These are phyloP conservation scores for Coemansia sp. DNA, from an alignment of 192 early-diverging fungal species.

Conservation along the genomic window DNA sequence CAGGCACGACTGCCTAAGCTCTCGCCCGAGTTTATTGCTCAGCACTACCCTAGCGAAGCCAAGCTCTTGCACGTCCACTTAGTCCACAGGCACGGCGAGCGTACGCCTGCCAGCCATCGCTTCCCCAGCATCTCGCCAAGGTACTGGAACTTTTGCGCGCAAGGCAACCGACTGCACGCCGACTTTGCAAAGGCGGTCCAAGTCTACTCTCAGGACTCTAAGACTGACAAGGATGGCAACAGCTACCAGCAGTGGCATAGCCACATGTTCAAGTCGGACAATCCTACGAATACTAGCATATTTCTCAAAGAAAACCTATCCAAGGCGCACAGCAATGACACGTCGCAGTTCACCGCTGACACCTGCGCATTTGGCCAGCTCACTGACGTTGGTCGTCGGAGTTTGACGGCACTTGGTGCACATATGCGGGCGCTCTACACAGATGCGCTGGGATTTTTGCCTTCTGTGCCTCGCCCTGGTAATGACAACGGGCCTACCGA, in stretches of 20 bases:
- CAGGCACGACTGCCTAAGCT: slow-evolving; percentile 45
- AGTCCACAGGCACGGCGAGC: slow-evolving; percentile 57
- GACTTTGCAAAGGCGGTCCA: slow-evolving; percentile 35
- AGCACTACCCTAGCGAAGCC: slow-evolving; percentile 50
- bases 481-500: slow-evolving; percentile 8
- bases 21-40: slow-evolving; percentile 41
- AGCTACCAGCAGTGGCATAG: slow-evolving; percentile 11
- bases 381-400: slow-evolving; percentile 61
- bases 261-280: slow-evolving; percentile 28
- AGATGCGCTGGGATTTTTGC: slow-evolving; percentile 53
- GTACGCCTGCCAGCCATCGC: slow-evolving; percentile 35
- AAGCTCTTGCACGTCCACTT: slow-evolving; percentile 55
- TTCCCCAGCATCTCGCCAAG: slow-evolving; percentile 25
- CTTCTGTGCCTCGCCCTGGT: slow-evolving; percentile 12
- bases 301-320: slow-evolving; percentile 21
- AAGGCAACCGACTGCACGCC: slow-evolving; percentile 29
- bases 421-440: slow-evolving; percentile 61
- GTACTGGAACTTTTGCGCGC: slow-evolving; percentile 53
- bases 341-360: slow-evolving; percentile 18
- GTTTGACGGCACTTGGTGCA: slow-evolving; percentile 54
- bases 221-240: not conserved
- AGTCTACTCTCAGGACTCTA: not conserved
- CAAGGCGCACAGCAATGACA: slow-evolving; percentile 14
- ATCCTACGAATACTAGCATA: slow-evolving; percentile 14
- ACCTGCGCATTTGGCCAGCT: slow-evolving; percentile 61